Conservation (phyloP, 2,329 filamentous ascomycete species). For the Curvularia lunata region DNA sequence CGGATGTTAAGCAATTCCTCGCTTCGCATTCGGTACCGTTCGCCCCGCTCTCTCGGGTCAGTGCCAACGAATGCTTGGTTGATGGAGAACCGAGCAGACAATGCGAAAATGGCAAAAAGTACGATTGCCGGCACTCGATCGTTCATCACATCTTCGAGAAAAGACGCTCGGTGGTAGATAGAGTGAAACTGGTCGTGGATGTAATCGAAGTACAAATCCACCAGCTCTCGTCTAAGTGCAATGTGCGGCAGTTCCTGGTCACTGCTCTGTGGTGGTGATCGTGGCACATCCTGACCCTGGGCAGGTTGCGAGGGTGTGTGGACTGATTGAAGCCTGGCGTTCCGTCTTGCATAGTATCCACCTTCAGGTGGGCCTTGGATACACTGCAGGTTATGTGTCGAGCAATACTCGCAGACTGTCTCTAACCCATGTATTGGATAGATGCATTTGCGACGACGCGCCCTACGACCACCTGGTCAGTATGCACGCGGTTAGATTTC, state of each 20-base stretch:
- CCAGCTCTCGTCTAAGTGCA: conserved; percentile 24
- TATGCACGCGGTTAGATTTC: not conserved
- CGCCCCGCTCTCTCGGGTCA: conserved; percentile 27
- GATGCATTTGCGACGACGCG: conserved; percentile 33
- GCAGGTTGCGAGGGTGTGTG: conserved; percentile 9
- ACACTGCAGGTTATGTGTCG: conserved; percentile 27
- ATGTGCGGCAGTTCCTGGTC: conserved; percentile 22
- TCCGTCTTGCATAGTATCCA: conserved; percentile 34
- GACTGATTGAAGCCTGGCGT: conserved; percentile 22
- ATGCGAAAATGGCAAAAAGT: conserved; percentile 30
- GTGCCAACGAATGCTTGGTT: conserved; percentile 20
- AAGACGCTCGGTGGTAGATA: conserved; percentile 31
- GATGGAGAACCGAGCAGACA: conserved; percentile 29
- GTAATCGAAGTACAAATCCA: conserved; percentile 33
- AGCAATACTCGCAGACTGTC: conserved; percentile 29
- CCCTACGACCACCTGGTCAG: conserved; percentile 18
- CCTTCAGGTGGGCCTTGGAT: conserved; percentile 32
- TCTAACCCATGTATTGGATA: conserved; percentile 22
- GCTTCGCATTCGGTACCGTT: conserved; percentile 24
- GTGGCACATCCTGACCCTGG: conserved; percentile 6
- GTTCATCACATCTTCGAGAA: conserved; percentile 26
- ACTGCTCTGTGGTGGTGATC: conserved; percentile 8
- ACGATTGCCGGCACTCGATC: conserved; percentile 26
- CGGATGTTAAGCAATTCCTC: conserved; percentile 30
- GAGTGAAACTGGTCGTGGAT: conserved; percentile 36